These are phyloP conservation scores for Leptodermis oblonga DNA, from an alignment of 257 asterid species.

Conservation along the genomic window DNA sequence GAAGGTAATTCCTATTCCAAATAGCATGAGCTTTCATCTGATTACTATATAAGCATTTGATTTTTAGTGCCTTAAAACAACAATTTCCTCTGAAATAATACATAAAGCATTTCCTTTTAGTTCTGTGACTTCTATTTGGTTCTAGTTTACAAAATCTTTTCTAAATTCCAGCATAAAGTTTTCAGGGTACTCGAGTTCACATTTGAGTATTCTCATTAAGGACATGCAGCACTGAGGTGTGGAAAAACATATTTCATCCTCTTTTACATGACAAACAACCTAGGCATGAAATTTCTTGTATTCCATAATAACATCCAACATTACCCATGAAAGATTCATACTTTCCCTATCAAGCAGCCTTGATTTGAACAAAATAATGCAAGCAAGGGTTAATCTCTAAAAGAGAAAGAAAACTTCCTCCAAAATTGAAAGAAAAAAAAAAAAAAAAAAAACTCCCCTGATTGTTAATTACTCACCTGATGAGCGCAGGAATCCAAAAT, in stretches of 20 bases:
- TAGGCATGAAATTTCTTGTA: background rate
- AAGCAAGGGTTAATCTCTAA: background rate
- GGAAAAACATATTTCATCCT: background rate
- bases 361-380: background rate
- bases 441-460: too few species aligned
- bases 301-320: background rate
- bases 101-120: background rate
- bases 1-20: background rate
- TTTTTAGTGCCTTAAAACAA: background rate
- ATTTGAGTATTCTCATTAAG: background rate
- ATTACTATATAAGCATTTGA: background rate
- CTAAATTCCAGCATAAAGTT: background rate
- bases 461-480: conserved; percentile 47
- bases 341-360: background rate
- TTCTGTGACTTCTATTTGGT: too few species aligned
- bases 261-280: background rate
- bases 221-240: background rate
- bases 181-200: background rate
- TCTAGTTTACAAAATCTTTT: background rate
- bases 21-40: background rate
- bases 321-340: background rate
- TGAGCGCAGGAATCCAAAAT: conserved; percentile 54
- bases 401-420: background rate
- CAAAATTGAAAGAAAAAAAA: background rate
- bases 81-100: background rate